phyloP scores from a whole-genome alignment of 257 asterid species.

The Capsicum baccatum region DNA sequence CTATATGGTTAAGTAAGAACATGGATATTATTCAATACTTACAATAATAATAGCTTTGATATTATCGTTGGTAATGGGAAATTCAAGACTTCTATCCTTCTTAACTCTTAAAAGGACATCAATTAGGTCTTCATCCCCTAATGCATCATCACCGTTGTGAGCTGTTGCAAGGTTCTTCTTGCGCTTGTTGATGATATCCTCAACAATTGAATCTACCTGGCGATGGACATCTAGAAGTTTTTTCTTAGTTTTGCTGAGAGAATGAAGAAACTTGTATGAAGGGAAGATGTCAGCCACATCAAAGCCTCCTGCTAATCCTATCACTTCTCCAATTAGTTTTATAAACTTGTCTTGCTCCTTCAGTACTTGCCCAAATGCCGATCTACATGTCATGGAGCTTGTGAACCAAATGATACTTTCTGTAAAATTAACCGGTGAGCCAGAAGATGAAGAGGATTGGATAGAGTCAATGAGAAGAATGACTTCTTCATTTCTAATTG shows the following conservation, averaged over 20 bases:
- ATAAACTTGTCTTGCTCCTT: too few species aligned
- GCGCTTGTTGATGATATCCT: neutral
- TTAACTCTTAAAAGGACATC: too few species aligned
- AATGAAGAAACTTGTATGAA: neutral
- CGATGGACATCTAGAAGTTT: neutral
- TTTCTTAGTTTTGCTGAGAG: neutral
- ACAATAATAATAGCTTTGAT: neutral
- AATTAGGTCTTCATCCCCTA: too few species aligned
- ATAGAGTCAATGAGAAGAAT: too few species aligned
- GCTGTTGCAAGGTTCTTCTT: neutral
- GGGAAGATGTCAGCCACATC: neutral
- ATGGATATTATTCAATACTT: neutral
- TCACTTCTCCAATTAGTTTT: neutral
- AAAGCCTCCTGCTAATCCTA: neutral
- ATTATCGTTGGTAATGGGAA: neutral
- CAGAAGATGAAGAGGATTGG: too few species aligned
- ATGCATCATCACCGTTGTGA: neutral
- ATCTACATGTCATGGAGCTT: neutral
- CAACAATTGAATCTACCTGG: neutral
- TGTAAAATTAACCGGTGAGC: too few species aligned
- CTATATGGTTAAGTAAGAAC: neutral
- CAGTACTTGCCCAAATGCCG: neutral
- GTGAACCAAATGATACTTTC: too few species aligned
- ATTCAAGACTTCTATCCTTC: too few species aligned
- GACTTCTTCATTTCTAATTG: too few species aligned